Evolutionary conservation across 768 basidiomycete genomes (phyloP).

Genomic region (Termitomyces sp.): DNA sequence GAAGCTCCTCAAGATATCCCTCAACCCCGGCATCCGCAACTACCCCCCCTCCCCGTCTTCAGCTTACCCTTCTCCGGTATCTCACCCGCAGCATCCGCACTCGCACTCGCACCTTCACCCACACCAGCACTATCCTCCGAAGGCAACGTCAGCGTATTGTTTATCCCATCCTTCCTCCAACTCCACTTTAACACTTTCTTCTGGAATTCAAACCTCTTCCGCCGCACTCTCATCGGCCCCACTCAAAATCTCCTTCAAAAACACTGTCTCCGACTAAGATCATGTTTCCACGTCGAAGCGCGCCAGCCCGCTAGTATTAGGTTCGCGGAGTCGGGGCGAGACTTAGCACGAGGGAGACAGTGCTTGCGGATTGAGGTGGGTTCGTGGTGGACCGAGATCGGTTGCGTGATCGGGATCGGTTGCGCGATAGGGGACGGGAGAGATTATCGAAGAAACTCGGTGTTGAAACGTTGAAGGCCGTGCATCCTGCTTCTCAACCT

Average conservation of each 20-base stretch:
- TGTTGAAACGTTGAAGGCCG: constrained; percentile 50
- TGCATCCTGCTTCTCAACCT: constrained; percentile 23
- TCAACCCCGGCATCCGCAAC: constrained; percentile 66
- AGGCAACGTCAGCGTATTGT: constrained; percentile 74
- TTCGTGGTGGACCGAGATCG: constrained; percentile 52
- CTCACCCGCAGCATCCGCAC: constrained; percentile 19
- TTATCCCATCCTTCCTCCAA: constrained; percentile 69
- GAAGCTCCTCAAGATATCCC: constrained; percentile 72
- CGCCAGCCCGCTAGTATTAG: constrained; percentile 51
- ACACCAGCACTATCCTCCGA: constrained; percentile 51
- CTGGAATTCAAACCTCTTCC: constrained; percentile 12
- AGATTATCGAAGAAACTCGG: constrained; percentile 45
- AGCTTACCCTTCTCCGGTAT: constrained; percentile 45
- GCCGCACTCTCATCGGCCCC: constrained; percentile 31
- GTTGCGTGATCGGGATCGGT: constrained; percentile 10
- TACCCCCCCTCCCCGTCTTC: constrained; percentile 50
- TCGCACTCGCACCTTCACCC: constrained; percentile 4
- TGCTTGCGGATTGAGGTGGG: constrained; percentile 27
- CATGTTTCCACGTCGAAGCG: constrained; percentile 79
- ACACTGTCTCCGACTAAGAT: constrained; percentile 78
- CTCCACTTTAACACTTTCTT: constrained; percentile 48
- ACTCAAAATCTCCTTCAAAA: constrained; percentile 78
- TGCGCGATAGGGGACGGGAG: constrained; percentile 45
- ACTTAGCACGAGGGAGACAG: constrained; percentile 10
- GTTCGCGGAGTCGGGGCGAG: constrained; percentile 8